These are phyloP conservation scores for Pseudozyma tsukubaensis DNA, from an alignment of 1,284 basidiomycete species.

Conservation along the genomic window DNA sequence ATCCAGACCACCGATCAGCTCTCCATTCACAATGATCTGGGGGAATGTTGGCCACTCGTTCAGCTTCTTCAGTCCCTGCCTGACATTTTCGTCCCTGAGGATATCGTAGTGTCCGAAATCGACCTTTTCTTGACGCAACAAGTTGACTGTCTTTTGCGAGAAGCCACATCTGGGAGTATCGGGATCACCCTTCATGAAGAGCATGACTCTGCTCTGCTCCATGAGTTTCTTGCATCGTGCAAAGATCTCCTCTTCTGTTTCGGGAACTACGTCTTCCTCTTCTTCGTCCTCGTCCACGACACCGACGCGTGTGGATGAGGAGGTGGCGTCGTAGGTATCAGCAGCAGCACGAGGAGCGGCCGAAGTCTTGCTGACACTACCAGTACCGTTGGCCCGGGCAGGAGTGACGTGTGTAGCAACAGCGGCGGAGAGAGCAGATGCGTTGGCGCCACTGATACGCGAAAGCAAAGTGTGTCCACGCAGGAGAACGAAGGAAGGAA, in stretches of 20 bases:
- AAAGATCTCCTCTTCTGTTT: constrained; percentile 78
- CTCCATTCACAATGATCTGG: constrained; percentile 77
- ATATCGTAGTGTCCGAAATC: constrained; percentile 81
- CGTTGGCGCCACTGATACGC: constrained; percentile 85
- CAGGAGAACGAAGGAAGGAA: constrained; percentile 87
- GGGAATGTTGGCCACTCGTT: constrained; percentile 81
- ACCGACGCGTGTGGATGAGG: constrained; percentile 33
- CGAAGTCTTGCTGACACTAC: constrained; percentile 57
- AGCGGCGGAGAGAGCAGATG: constrained; percentile 76
- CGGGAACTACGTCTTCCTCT: constrained; percentile 65
- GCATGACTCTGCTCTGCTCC: constrained; percentile 77
- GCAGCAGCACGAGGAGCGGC: constrained; percentile 57
- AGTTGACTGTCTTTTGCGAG: constrained; percentile 77
- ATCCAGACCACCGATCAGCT: constrained; percentile 78
- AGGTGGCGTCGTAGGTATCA: constrained; percentile 44
- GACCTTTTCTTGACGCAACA: constrained; percentile 75
- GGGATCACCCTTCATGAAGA: constrained; percentile 98
- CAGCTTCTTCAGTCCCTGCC: constrained; percentile 84
- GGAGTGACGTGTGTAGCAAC: constrained; percentile 72
- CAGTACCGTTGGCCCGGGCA: constrained; percentile 66
- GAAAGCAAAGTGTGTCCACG: constrained; percentile 87
- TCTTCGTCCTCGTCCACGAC: constrained; percentile 40
- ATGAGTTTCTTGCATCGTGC: constrained; percentile 76
- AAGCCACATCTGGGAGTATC: constrained; percentile 80
- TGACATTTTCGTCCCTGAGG: constrained; percentile 78